Evolutionary conservation across 2,329 filamentous ascomycete genomes (phyloP).

Genomic region (Graphium sp.): DNA sequence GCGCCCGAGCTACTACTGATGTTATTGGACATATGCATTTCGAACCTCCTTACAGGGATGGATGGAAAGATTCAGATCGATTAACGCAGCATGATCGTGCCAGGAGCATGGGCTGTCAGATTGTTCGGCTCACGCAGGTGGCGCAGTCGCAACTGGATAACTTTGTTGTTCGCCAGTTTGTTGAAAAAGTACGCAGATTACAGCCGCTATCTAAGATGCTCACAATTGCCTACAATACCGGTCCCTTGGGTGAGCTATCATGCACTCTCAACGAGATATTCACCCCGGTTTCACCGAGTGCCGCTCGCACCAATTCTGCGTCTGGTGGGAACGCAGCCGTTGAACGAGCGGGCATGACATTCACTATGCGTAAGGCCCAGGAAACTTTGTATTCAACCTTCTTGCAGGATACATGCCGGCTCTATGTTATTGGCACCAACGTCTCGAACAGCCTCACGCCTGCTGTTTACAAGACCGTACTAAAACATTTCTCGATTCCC

Average conservation of each 20-base stretch:
- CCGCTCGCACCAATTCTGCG: background rate
- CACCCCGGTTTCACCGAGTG: conserved; percentile 17
- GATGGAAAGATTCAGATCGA: conserved; percentile 42
- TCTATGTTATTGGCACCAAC: conserved; percentile 59
- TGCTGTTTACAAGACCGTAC: conserved; percentile 60
- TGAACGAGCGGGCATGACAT: too few species aligned
- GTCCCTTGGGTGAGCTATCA: conserved; percentile 43
- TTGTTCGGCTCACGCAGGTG: conserved; percentile 43
- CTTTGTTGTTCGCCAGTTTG: conserved; percentile 38
- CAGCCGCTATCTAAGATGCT: conserved; percentile 25
- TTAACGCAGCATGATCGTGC: conserved; percentile 40
- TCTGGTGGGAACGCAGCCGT: conserved; percentile 12
- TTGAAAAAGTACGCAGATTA: conserved; percentile 25
- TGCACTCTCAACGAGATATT: conserved; percentile 49
- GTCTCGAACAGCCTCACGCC: conserved; percentile 59
- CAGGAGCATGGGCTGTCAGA: conserved; percentile 37
- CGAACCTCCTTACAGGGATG: conserved; percentile 18
- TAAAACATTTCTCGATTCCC: conserved; percentile 49
- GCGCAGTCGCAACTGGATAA: conserved; percentile 44
- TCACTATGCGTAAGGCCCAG: too few species aligned
- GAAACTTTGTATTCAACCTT: conserved; percentile 50
- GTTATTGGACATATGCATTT: background rate
- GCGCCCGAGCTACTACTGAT: conserved; percentile 19
- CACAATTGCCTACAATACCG: conserved; percentile 49
- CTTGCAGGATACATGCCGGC: conserved; percentile 50